Evolutionary conservation across 257 asterid genomes (phyloP).

Genomic region (Primulina eburnea): DNA sequence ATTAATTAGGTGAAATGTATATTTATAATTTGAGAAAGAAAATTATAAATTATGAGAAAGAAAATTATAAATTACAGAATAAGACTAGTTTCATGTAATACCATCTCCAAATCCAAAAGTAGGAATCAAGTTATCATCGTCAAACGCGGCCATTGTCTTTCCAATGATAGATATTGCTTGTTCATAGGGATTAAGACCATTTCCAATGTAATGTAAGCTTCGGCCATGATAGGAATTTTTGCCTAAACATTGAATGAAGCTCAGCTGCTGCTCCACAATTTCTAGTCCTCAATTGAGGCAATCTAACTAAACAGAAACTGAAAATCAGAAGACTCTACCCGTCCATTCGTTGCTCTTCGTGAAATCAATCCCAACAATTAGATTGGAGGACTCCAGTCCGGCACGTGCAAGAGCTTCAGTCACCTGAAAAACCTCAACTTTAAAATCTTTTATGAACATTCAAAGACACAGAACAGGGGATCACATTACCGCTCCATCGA

Average conservation of each 20-base stretch:
- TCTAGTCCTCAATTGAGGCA: not conserved
- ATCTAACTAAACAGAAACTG: slow-evolving; percentile 4
- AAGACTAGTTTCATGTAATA: slow-evolving; percentile 20
- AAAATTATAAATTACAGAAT: slow-evolving; percentile 7
- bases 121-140: slow-evolving; percentile 60
- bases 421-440: slow-evolving; percentile 29
- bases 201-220: slow-evolving; percentile 50
- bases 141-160: slow-evolving; percentile 49
- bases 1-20: slow-evolving; percentile 11
- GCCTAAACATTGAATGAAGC: slow-evolving; percentile 30
- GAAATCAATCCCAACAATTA: slow-evolving; percentile 60
- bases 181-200: slow-evolving; percentile 47
- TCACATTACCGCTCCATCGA: too few species aligned
- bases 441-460: too few species aligned
- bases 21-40: slow-evolving; percentile 9
- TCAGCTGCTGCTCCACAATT: slow-evolving; percentile 20
- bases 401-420: slow-evolving; percentile 53
- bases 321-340: slow-evolving; percentile 28
- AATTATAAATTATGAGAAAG: slow-evolving; percentile 11
- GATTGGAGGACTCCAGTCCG: slow-evolving; percentile 60
- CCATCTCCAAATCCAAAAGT: slow-evolving; percentile 60
- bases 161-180: slow-evolving; percentile 57
- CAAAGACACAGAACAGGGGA: too few species aligned
- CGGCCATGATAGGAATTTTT: slow-evolving; percentile 36
- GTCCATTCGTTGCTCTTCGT: slow-evolving; percentile 71